Base-by-base conservation (phyloP, 768 basidiomycete genomes). In the Pluteus cervinus region DNA sequence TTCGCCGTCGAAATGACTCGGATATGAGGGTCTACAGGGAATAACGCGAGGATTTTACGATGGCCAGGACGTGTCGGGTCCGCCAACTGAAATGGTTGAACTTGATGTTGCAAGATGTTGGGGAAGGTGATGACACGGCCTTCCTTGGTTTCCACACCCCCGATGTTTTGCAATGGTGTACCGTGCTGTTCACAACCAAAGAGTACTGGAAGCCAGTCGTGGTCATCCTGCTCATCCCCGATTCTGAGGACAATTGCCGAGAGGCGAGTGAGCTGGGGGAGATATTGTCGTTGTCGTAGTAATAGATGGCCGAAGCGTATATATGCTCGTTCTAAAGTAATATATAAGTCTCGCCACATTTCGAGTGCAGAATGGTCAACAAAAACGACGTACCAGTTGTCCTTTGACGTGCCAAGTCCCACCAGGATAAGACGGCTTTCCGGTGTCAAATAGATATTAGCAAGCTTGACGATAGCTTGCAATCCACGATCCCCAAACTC, bases 401-500 rank as follows among this genome's bases (percentile, higher is more conserved):
- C 57, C 65, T 45, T 65, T 63, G 39, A 64, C 54, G 34, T 64
- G 62, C 61, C 65, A 66, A n/a, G 48, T 46, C 6, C 65, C 62
- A 8, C 63, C 62, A 0, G 37, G 39, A 45, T 63, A 66, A 5
- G 50, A 40, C 2, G 63, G 63, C 33, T 59, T 54, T 63, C 58
- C 14, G 65, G 65, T 0, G 60, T 63, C 15, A 65, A 42, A 36
- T 56, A 50, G 34, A 62, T 57, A 24, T 53, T 56, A 4, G 55
- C 55, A 3, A 62, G 41, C 43, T 61, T 63, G 35, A 56, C 56
- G 28, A 62, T 61, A 5, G 58, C 45, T 39, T 64, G 60, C 9
- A 56, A 34, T 1, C 49, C 48, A 22, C 12, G 33, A 4, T 39
- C 14, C 10, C 38, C 36, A 37, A 39, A 48, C 9, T 49, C 24